Base-by-base conservation (phyloP, 1,284 basidiomycete genomes). In the Termitomyces sp. region DNA sequence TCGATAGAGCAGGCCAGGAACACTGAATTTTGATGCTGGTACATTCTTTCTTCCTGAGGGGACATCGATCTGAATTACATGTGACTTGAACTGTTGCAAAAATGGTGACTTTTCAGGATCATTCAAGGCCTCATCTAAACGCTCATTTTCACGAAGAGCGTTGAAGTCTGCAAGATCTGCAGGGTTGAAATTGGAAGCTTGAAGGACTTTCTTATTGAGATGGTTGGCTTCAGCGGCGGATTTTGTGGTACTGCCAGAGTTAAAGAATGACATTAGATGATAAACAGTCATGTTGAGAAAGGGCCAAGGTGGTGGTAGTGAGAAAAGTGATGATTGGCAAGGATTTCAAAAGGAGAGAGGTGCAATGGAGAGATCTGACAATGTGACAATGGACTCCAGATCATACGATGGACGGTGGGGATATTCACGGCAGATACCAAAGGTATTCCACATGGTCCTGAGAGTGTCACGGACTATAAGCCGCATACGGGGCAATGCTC, bases 401-500 rank as follows among this genome's bases (percentile, higher is more conserved):
- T 65, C 64, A 55, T 62, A 65, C 13, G 63, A 61, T 13, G 66
- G 67, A 6, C 59, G 56, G 46, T 64, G 59, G 11, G 56, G 57
- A 48, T 69, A 68, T 39, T 65, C 61, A 3, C 64, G 59, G 39
- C 57, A 61, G 1, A 70, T 37, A 8, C 62, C 54, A 55, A 69
- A 70, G 1, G 41, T 38, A 49, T 70, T 69, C 6, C 50, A 19
- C 1, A 51, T 45, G 10, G 68, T 70, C 13, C 44, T 37, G 11
- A 68, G 43, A 5, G 46, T 57, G 51, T 71, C 64, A 3, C 61
- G 59, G 10, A 68, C 68, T 56, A 64, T 62, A 16, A 69, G 62
- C 14, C 39, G 45, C 5, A 69, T 56, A 8, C 58, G 55, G 16
- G 48, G 48, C 3, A 49, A 16, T 14, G 40, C 3, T 14, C 35